phyloP scores from a whole-genome alignment of 1,139 yeast genomes.

The Yamadazyma aaseri region DNA sequence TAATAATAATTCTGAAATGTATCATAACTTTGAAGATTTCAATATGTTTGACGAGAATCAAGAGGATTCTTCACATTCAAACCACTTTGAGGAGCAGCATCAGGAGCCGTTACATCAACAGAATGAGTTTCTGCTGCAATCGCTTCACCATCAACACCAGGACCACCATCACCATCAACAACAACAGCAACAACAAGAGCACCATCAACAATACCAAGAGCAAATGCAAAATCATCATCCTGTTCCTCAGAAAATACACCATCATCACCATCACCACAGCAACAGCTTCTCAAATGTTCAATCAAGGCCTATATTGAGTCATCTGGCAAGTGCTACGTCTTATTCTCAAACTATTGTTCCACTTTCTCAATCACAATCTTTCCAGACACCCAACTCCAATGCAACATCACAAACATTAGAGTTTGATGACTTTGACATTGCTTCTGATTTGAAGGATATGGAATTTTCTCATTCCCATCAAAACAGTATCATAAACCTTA shows the following conservation, averaged over 20 bases:
- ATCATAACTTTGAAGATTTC: constrained; percentile 3
- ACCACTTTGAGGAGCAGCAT: no score
- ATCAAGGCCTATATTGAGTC: background rate
- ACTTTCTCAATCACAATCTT: background rate
- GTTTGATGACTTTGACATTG: constrained; percentile 10
- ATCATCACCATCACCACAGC: constrained; percentile 1
- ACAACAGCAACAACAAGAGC: constrained; percentile 1
- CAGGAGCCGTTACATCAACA: no score
- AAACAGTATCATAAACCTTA: constrained; percentile 14
- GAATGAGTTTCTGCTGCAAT: no score
- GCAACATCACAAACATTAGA: constrained; percentile 3
- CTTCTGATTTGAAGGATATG: constrained; percentile 7
- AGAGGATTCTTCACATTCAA: background rate
- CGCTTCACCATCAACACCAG: constrained; percentile 1
- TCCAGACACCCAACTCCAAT: constrained; percentile 1
- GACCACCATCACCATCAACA: constrained; percentile 1
- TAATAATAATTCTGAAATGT: background rate
- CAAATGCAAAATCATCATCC: no score
- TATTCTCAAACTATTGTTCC: background rate
- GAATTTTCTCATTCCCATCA: constrained; percentile 14
- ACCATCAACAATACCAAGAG: no score
- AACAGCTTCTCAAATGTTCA: constrained; percentile 3
- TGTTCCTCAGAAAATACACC: no score
- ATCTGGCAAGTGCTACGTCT: background rate
- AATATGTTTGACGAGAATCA: background rate